Conservation (phyloP, 805 yeast genomes). For the Saturnispora bothae region DNA sequence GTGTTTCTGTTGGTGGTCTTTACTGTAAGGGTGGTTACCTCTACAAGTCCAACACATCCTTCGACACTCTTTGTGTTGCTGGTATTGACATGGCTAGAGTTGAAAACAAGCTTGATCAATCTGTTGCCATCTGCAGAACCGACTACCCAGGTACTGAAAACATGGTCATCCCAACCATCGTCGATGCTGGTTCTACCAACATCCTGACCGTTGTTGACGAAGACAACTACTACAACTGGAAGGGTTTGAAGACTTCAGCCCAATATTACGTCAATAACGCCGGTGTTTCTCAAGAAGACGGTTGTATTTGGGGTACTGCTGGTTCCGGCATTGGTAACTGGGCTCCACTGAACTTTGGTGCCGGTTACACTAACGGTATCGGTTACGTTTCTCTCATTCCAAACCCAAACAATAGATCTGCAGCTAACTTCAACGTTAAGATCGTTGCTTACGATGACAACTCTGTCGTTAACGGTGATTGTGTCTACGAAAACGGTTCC, state of each 20-base stretch:
- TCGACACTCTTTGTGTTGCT: conserved; percentile 76
- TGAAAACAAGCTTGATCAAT: conserved; percentile 48
- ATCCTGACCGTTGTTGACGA: conserved; percentile 75
- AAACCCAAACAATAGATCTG: conserved; percentile 74
- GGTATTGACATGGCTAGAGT: conserved; percentile 64
- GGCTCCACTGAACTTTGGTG: conserved; percentile 95
- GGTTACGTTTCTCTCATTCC: conserved; percentile 87
- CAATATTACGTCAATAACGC: conserved; percentile 97
- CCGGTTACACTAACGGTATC: conserved; percentile 66
- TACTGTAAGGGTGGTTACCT: conserved; percentile 75
- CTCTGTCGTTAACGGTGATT: conserved; percentile 30
- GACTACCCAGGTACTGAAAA: conserved; percentile 99
- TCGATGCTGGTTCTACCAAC: conserved; percentile 52
- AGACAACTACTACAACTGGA: conserved; percentile 71
- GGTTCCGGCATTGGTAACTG: conserved; percentile 89
- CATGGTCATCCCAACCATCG: conserved; percentile 90
- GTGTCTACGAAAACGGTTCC: conserved; percentile 33
- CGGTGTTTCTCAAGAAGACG: conserved; percentile 81
- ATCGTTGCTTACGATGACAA: conserved; percentile 30
- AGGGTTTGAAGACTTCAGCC: conserved; percentile 74
- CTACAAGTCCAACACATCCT: conserved; percentile 63
- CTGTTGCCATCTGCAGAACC: conserved; percentile 91
- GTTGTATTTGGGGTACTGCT: conserved; percentile 85
- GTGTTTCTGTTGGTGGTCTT: conserved; percentile 92
- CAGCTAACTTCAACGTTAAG: conserved; percentile 47